Conservation (phyloP, 164 flowering plant species). For the Nymphaea thermarum region DNA sequence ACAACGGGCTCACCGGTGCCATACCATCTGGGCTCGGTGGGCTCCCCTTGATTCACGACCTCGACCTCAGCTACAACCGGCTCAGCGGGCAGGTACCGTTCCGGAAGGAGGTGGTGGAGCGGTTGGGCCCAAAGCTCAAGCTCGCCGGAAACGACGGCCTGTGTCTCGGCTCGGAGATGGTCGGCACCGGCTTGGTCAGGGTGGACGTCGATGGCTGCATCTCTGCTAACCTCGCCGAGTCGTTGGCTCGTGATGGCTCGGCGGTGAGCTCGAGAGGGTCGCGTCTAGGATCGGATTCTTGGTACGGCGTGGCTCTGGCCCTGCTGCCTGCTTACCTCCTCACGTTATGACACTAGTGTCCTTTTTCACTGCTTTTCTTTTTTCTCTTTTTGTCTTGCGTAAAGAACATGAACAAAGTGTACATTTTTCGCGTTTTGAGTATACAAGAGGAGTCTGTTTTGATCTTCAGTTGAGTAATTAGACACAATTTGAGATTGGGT, state of each 20-base stretch:
- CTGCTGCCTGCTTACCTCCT: background rate
- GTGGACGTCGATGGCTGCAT: constrained; percentile 1
- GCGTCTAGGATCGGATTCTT: background rate
- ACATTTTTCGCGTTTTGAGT: no score
- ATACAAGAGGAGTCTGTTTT: no score
- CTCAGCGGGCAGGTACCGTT: constrained; percentile 6
- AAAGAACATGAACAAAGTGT: background rate
- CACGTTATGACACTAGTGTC: background rate
- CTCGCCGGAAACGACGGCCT: constrained; percentile 4
- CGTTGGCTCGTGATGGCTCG: background rate
- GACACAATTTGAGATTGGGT: no score
- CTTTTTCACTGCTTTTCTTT: background rate
- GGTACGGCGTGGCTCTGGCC: background rate
- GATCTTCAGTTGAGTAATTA: no score
- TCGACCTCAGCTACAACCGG: constrained; percentile 7
- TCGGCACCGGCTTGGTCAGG: background rate
- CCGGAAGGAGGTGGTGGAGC: constrained; percentile 1
- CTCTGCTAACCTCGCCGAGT: background rate
- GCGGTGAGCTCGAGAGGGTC: background rate
- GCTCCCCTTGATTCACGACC: constrained; percentile 2
- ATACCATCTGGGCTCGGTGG: constrained; percentile 1
- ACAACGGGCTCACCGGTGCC: constrained; percentile 4
- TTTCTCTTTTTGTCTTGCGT: background rate
- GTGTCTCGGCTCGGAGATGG: background rate
- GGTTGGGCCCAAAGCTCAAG: constrained; percentile 3